phyloP scores from a whole-genome alignment of 306 rosid species.

The Carpinus fangiana region DNA sequence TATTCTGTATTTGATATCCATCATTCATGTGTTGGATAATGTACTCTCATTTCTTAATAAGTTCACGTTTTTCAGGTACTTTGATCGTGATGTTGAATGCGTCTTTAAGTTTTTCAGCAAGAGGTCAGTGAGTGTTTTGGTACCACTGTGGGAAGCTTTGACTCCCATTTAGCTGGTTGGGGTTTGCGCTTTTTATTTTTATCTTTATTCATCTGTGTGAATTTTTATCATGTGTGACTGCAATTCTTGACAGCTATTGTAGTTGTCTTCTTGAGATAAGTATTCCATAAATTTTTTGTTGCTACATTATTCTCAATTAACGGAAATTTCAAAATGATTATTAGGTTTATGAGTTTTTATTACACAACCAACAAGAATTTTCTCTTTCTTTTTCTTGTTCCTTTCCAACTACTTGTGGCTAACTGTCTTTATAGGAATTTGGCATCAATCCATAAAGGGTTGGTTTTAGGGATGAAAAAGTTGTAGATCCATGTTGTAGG shows the following conservation, averaged over 20 bases:
- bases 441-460: neutral
- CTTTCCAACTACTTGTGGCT: neutral
- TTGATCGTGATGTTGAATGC: slow-evolving; percentile 95
- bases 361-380: too few species aligned
- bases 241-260: neutral
- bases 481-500: neutral
- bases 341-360: neutral
- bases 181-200: neutral
- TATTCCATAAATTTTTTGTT: neutral
- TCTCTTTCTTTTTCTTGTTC: too few species aligned
- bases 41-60: slow-evolving; percentile 1
- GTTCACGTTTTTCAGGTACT: slow-evolving; percentile 71
- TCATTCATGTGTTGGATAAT: neutral
- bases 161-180: neutral
- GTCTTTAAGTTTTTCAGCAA: slow-evolving; percentile 80
- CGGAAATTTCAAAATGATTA: neutral
- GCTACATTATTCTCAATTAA: neutral
- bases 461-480: neutral
- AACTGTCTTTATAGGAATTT: neutral
- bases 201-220: neutral
- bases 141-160: slow-evolving; percentile 11
- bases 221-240: neutral
- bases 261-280: neutral
- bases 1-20: neutral
- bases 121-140: slow-evolving; percentile 52